Conservation (phyloP, 2,329 filamentous ascomycete species). For the Paramyrothecium roridum region DNA sequence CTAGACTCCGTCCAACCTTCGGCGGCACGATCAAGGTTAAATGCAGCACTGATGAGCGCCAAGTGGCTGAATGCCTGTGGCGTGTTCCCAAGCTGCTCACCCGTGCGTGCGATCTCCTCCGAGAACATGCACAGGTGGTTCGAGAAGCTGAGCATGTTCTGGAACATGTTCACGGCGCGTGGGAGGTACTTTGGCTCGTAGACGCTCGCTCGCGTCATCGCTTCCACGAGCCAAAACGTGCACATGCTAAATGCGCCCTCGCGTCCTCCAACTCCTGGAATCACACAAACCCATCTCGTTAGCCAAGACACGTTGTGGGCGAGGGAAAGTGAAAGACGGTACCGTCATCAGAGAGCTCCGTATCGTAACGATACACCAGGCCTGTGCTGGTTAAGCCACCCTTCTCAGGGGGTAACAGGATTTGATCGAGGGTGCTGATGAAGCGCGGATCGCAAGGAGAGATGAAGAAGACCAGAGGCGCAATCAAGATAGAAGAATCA, state of each 20-base stretch:
- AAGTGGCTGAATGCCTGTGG: slow-evolving; percentile 78
- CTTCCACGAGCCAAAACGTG: slow-evolving; percentile 80
- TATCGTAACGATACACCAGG: slow-evolving; percentile 73
- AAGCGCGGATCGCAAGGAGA: slow-evolving; percentile 75
- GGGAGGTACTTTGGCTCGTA: slow-evolving; percentile 64
- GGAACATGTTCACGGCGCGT: slow-evolving; percentile 66
- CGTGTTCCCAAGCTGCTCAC: slow-evolving; percentile 77
- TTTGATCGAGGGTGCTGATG: slow-evolving; percentile 66
- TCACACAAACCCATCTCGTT: neutral
- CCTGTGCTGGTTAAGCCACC: slow-evolving; percentile 73
- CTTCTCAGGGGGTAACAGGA: slow-evolving; percentile 69
- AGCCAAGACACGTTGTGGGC: neutral
- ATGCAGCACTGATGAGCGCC: slow-evolving; percentile 72
- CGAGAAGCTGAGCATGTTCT: slow-evolving; percentile 73
- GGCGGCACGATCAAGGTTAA: slow-evolving; percentile 63
- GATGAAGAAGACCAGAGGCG: slow-evolving; percentile 77
- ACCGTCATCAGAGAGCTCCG: slow-evolving; percentile 67
- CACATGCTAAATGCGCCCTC: slow-evolving; percentile 81
- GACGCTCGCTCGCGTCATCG: slow-evolving; percentile 64
- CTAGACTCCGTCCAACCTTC: slow-evolving; percentile 16
- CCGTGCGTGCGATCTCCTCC: slow-evolving; percentile 71
- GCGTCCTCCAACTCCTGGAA: slow-evolving; percentile 66
- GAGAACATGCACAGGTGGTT: slow-evolving; percentile 79
- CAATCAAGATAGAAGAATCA: slow-evolving; percentile 73
- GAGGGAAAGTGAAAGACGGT: slow-evolving; percentile 14